Evolutionary conservation across 2,329 filamentous ascomycete species (phyloP).

Genomic region (Colletotrichum caudatum): DNA sequence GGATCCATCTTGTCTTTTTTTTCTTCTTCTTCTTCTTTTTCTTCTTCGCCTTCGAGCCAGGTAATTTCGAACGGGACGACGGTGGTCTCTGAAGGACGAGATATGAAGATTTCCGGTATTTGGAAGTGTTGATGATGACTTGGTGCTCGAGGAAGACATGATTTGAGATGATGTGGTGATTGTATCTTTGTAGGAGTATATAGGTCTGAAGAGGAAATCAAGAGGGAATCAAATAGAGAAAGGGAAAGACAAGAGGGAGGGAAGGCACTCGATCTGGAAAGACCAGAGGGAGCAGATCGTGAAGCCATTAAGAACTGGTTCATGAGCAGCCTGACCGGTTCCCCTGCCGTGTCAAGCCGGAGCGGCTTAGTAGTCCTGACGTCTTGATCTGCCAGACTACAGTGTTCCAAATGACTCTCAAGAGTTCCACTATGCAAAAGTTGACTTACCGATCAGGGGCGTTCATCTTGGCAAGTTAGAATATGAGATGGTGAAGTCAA

Average conservation of each 20-base stretch:
- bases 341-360: neutral
- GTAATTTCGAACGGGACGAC: slow-evolving; percentile 13
- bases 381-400: neutral
- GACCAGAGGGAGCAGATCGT: neutral
- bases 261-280: neutral
- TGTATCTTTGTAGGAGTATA: neutral
- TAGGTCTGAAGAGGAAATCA: neutral
- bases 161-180: neutral
- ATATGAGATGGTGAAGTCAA: neutral
- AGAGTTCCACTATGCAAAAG: neutral
- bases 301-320: slow-evolving; percentile 6
- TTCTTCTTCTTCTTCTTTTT: neutral
- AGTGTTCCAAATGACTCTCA: neutral
- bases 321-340: neutral
- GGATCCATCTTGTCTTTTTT: neutral
- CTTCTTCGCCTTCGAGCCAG: neutral
- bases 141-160: neutral
- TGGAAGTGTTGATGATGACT: neutral
- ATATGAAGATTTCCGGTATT: neutral
- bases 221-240: neutral
- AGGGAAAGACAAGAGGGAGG: no score
- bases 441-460: slow-evolving; percentile 28
- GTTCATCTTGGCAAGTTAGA: slow-evolving; percentile 17
- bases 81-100: neutral
- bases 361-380: neutral